Evolutionary conservation across 352 stramenopile genomes (phyloP).

Genomic region (Globisporangium mamillatum): DNA sequence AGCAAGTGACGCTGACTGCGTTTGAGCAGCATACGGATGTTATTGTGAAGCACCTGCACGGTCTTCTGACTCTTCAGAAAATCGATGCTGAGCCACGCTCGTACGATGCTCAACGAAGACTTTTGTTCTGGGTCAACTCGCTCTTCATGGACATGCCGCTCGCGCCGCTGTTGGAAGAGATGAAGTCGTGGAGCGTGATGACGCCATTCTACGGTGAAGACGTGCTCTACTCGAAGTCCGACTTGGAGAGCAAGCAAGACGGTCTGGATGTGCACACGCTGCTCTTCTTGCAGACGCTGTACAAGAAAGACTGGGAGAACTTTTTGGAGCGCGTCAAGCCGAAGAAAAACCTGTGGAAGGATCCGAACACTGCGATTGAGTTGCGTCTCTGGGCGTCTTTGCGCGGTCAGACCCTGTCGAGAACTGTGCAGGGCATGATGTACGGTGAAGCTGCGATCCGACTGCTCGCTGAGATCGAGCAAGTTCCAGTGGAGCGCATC

Average conservation of each 20-base stretch:
- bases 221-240: conserved; percentile 95
- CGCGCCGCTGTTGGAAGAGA: conserved; percentile 95
- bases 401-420: conserved; percentile 95
- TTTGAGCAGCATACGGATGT: conserved; percentile 81
- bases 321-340: conserved; percentile 96
- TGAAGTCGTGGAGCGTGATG: conserved; percentile 98
- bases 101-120: conserved; percentile 92
- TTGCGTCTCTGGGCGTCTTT: conserved; percentile 97
- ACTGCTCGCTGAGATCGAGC: conserved; percentile 96
- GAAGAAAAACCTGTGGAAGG: conserved; percentile 91
- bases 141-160: conserved; percentile 99
- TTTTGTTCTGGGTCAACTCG: conserved; percentile 99
- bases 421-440: conserved; percentile 99
- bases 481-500: conserved; percentile 84
- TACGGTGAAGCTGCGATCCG: conserved; percentile 98
- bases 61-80: conserved; percentile 94
- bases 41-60: conserved; percentile 89
- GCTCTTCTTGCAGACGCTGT: conserved; percentile 94
- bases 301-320: conserved; percentile 98
- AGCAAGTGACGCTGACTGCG: conserved; percentile 88
- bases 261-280: conserved; percentile 89
- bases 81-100: conserved; percentile 97
- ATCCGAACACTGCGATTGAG: conserved; percentile 82
- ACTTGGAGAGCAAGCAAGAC: conserved; percentile 95
- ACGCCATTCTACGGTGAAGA: conserved; percentile 99